Conservation (phyloP, 257 asterid genomes). For the Scutellaria galericulata region DNA sequence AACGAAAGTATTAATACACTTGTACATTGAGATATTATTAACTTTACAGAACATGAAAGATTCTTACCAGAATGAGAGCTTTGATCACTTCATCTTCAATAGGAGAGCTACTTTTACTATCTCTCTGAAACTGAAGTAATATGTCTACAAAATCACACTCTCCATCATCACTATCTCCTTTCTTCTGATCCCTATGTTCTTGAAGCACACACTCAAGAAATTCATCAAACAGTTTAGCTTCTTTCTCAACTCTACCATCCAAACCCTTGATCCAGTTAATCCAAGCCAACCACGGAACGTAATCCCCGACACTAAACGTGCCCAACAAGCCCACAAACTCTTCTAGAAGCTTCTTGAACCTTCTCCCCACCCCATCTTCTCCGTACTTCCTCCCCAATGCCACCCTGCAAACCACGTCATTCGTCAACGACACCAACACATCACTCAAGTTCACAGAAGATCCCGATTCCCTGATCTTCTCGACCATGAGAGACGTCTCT, state of each 20-base stretch:
- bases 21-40: neutral
- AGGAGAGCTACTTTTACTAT: neutral
- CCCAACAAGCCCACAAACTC: conserved; percentile 39
- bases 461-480: conserved; percentile 28
- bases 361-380: conserved; percentile 34
- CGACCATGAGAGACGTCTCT: conserved; percentile 45
- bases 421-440: conserved; percentile 25
- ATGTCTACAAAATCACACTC: conserved; percentile 47
- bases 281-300: conserved; percentile 50
- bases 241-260: conserved; percentile 35
- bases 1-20: too few species aligned
- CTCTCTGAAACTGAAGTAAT: conserved; percentile 42
- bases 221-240: conserved; percentile 43
- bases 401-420: conserved; percentile 46
- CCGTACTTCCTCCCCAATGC: conserved; percentile 50
- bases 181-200: conserved; percentile 32
- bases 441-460: conserved; percentile 40
- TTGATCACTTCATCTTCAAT: conserved; percentile 36
- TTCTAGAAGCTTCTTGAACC: conserved; percentile 21
- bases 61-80: conserved; percentile 47
- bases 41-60: neutral
- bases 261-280: conserved; percentile 38
- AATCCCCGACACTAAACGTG: conserved; percentile 34
- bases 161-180: neutral
- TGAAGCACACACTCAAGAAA: conserved; percentile 42